Percentiles rank a stretch among this genome's conserved stretches.
These are phyloP conservation scores for Cucumis melo DNA, from an alignment of 306 rosid genomes.

Conservation along the genomic window DNA sequence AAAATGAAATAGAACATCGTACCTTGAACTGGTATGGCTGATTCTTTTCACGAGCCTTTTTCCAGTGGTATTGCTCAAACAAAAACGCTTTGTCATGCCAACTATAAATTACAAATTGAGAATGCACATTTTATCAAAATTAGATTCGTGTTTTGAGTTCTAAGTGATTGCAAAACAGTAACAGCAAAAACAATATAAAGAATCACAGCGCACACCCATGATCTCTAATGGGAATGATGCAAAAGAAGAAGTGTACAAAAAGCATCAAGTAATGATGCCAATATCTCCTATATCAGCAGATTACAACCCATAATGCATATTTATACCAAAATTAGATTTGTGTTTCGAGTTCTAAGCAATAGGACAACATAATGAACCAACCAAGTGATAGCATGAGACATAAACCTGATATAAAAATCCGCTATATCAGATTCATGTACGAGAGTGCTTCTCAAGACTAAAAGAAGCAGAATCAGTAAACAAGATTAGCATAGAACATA, in stretches of 20 bases:
- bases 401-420: neutral
- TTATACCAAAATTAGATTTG: neutral
- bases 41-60: slow-evolving; percentile 50
- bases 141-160: too few relatives aligned
- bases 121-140: neutral
- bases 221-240: neutral
- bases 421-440: neutral
- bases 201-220: neutral
- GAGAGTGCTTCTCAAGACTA: neutral
- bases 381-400: neutral
- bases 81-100: slow-evolving; percentile 83
- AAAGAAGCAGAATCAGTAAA: neutral
- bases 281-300: neutral
- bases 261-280: neutral
- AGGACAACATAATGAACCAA: neutral
- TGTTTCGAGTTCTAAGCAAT: neutral
- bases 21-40: slow-evolving; percentile 59
- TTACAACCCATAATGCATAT: neutral
- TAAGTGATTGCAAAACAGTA: neutral
- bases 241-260: neutral
- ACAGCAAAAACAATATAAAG: neutral
- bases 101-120: slow-evolving; percentile 37
- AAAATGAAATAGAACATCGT: slow-evolving; percentile 4
- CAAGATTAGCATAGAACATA: neutral
- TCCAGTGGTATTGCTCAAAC: slow-evolving; percentile 88